Evolutionary conservation across 257 asterid species (phyloP).

Genomic region (Petrea volubilis): DNA sequence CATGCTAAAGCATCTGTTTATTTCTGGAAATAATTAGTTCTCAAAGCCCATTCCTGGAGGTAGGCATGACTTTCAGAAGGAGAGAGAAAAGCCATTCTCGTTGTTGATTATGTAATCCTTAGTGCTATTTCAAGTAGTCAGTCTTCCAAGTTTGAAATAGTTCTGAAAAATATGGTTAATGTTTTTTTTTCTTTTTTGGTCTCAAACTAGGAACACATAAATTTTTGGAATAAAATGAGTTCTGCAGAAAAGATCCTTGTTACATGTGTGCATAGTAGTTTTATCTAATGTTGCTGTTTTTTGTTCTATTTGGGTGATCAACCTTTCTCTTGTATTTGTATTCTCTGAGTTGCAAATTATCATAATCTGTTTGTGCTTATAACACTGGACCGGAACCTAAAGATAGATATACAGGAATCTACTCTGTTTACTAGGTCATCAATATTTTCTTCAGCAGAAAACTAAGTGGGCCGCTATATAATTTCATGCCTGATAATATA

Average conservation of each 20-base stretch:
- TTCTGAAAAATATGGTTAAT: neutral
- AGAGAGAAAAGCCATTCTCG: too few species aligned
- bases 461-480: constrained; percentile 5
- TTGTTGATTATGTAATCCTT: too few species aligned
- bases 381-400: neutral
- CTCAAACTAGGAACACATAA: neutral
- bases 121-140: too few species aligned
- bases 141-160: neutral
- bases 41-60: too few species aligned
- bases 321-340: constrained; percentile 1
- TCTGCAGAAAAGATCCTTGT: neutral
- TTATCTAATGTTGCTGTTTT: neutral
- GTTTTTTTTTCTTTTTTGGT: neutral
- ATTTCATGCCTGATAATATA: neutral
- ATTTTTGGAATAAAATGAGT: neutral
- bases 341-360: neutral
- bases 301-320: constrained; percentile 12
- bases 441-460: constrained; percentile 8
- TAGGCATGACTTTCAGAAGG: too few species aligned
- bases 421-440: neutral
- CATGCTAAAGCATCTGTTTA: neutral
- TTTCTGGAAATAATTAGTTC: neutral
- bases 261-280: neutral
- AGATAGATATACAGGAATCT: constrained; percentile 1
- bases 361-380: constrained; percentile 3